Conservation (phyloP, 345 rosid species). For the Fremontodendron californicum region DNA sequence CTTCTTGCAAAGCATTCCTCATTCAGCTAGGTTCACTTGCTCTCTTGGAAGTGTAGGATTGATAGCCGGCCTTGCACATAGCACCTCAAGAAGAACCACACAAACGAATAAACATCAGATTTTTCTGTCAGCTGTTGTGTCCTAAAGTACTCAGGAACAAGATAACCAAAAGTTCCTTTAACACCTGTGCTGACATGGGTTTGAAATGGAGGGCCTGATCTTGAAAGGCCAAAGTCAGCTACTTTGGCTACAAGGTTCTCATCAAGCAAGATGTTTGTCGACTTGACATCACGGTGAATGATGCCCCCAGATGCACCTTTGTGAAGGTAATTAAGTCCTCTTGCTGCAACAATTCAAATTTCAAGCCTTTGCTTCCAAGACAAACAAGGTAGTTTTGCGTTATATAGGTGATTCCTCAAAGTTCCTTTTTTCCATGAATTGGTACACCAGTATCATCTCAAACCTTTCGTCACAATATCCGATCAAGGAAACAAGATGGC, state of each 20-base stretch:
- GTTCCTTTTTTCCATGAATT: conserved; percentile 58
- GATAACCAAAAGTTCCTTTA: conserved; percentile 57
- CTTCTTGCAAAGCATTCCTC: conserved; percentile 31
- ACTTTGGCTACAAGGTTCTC: conserved; percentile 45
- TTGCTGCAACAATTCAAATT: conserved; percentile 59
- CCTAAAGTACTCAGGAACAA: conserved; percentile 52
- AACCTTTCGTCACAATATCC: conserved; percentile 60
- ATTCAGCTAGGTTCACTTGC: conserved; percentile 50
- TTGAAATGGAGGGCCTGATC: conserved; percentile 26
- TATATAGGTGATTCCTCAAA: conserved; percentile 45
- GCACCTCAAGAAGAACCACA: conserved; percentile 51
- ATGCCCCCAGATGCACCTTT: conserved; percentile 36
- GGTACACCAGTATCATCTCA: conserved; percentile 61
- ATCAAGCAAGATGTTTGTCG: conserved; percentile 58
- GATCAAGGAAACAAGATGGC: conserved; percentile 60
- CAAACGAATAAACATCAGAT: conserved; percentile 57
- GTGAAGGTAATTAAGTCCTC: conserved; percentile 52
- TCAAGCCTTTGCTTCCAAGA: conserved; percentile 55
- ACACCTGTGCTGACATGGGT: conserved; percentile 37
- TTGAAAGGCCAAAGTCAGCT: conserved; percentile 62
- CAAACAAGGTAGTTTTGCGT: conserved; percentile 30
- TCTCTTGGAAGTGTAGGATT: conserved; percentile 31
- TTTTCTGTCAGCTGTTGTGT: conserved; percentile 49
- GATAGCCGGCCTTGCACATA: conserved; percentile 50
- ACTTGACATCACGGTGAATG: conserved; percentile 59